Conservation (phyloP, 352 stramenopile species). For the Nannochloropsis limnetica region DNA sequence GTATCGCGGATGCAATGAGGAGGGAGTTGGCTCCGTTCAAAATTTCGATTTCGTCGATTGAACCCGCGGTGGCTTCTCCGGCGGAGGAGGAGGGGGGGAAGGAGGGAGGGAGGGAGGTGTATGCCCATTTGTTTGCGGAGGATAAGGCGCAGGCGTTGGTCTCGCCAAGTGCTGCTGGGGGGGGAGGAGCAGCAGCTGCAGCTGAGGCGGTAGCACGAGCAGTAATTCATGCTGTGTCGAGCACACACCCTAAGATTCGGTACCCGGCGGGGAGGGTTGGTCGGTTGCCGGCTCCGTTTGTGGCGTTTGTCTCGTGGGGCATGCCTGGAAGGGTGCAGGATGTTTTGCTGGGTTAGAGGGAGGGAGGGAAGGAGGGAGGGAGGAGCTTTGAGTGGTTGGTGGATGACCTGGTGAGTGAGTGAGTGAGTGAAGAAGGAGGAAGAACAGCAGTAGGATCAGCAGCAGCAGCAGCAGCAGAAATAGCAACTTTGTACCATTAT, state of each 20-base stretch:
- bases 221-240: neutral
- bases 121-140: conserved; percentile 16
- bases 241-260: conserved; percentile 11
- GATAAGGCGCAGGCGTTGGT: neutral
- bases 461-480: neutral
- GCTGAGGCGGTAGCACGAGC: neutral
- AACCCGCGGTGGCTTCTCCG: neutral
- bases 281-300: neutral
- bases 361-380: neutral
- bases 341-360: neutral
- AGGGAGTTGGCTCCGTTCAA: neutral
- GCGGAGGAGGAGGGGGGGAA: neutral
- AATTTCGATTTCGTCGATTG: conserved; percentile 2
- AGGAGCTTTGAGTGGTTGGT: neutral
- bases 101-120: neutral
- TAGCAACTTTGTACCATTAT: neutral
- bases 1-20: neutral
- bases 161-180: neutral
- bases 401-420: too few relatives aligned
- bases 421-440: neutral
- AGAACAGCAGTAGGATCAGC: neutral
- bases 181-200: neutral
- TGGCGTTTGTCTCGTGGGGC: neutral
- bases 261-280: neutral
- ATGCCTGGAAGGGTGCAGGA: neutral